Percentiles rank a stretch among this genome's conserved stretches.
Conservation (phyloP, 106 monocot species). For the Dendrobium officinale region DNA sequence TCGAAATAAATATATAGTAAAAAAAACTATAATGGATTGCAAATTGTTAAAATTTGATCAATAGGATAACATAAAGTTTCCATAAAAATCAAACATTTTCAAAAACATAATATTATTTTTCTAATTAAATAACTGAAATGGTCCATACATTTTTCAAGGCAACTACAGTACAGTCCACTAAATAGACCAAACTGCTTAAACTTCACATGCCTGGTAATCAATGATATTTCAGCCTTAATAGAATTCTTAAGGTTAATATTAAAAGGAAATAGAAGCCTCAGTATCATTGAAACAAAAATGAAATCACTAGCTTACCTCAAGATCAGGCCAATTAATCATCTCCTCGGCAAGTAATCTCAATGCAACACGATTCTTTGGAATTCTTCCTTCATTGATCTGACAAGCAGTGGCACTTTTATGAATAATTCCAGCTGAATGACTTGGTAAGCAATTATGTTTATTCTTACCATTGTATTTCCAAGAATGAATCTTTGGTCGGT, state of each 20-base stretch:
- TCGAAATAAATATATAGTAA: neutral
- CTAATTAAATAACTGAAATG: neutral
- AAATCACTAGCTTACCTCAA: conserved; percentile 55
- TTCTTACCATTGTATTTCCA: neutral
- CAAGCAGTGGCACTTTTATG: neutral
- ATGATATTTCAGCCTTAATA: neutral
- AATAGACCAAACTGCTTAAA: neutral
- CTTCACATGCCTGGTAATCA: neutral
- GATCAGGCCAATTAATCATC: conserved; percentile 87
- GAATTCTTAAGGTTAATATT: neutral
- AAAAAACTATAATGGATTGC: neutral
- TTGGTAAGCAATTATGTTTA: neutral
- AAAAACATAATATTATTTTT: neutral
- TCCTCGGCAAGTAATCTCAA: conserved; percentile 78
- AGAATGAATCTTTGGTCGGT: too few relatives aligned
- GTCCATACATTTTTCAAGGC: neutral
- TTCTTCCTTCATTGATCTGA: conserved; percentile 74
- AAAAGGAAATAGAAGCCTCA: neutral
- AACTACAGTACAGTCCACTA: neutral
- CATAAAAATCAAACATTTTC: neutral
- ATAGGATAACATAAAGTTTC: neutral
- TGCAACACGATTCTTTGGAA: conserved; percentile 66
- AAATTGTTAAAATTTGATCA: neutral
- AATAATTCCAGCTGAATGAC: too few relatives aligned
- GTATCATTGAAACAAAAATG: neutral